Percentiles rank a stretch among this genome's conserved stretches.
Conservation (phyloP, 1,284 basidiomycete genomes). For the Naganishia albida region DNA sequence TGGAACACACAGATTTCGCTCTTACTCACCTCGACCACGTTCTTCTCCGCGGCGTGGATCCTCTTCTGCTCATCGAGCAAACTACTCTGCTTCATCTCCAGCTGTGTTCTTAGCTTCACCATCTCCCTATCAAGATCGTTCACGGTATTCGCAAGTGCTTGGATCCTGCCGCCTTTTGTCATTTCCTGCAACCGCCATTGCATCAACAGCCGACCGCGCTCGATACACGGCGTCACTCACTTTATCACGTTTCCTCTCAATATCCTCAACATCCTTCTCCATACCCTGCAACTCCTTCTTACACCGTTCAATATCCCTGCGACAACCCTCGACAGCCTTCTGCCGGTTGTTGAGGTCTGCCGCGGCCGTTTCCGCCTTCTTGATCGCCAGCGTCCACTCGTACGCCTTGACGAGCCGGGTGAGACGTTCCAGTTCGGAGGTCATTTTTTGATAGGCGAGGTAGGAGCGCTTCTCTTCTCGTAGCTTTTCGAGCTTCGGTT, state of each 20-base stretch:
- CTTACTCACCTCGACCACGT: conserved; percentile 63
- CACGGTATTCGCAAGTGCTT: conserved; percentile 75
- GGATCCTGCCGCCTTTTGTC: conserved; percentile 74
- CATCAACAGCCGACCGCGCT: too few species aligned
- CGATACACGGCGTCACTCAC: too few species aligned
- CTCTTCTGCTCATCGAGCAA: conserved; percentile 78
- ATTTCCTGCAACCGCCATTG: conserved; percentile 51
- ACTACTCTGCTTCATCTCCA: conserved; percentile 75
- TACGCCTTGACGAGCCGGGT: conserved; percentile 80
- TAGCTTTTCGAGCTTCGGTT: conserved; percentile 89
- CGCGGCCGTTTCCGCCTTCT: conserved; percentile 57
- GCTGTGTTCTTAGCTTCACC: conserved; percentile 84
- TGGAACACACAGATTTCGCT: not conserved
- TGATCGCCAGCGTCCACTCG: conserved; percentile 78
- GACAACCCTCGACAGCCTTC: conserved; percentile 40
- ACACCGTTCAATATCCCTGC: conserved; percentile 45
- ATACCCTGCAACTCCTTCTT: conserved; percentile 57
- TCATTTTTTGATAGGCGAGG: conserved; percentile 87
- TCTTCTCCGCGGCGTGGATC: conserved; percentile 61
- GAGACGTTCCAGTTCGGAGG: conserved; percentile 85
- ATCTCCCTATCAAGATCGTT: conserved; percentile 77
- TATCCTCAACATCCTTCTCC: conserved; percentile 64
- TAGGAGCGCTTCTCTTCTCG: conserved; percentile 87
- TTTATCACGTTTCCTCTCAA: conserved; percentile 64
- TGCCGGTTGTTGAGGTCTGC: conserved; percentile 47